Base-by-base conservation (phyloP, 2,329 filamentous ascomycete species). In the Neospermospora avenae region DNA sequence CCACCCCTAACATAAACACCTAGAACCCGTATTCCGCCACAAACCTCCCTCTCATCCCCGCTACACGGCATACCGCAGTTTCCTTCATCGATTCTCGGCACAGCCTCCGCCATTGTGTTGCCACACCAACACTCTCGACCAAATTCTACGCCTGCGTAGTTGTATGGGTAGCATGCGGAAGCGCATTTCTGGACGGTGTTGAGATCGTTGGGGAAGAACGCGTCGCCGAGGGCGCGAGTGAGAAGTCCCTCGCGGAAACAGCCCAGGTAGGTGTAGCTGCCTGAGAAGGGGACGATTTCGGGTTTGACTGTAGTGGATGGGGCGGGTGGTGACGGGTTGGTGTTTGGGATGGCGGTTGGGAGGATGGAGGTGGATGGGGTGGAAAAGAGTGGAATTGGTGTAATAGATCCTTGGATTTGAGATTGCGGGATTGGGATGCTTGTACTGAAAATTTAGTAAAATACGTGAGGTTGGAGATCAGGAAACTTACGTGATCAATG, bases 111-210 rank as follows among this genome's bases (percentile, higher is more conserved):
- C 25, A 55, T 18, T 11, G 13, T 35, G 39, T 62, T 58, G 28
- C 57, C 57, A 44, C 60, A 62, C 60, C 63, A 72, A 55, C 64
- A 66, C 52, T 67, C 63, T 25, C 59, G 37, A n/a, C 59, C 53
- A 53, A 63, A 67, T 22, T 67, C 58, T n/a, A 56, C 53, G 24
- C 65, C 65, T 4, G 60, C 60, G 31, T 63, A 64, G 31, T 56
- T 57, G 54, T 56, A 67, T 4, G 48, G 58, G 10, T 53, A 46
- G 28, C 65, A 67, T 20, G 37, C 44, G 7, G 57, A 7, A 1
- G 46, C 58, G 54, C 73, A 74, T 25, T 58, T 65, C 44, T 73
- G 67, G 41, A 73, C 59, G 3, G 70, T 70, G 68, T 72, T 72
- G 6, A 39, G 18, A 42, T 67, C 61, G 25, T 63, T 49, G 28